A percentile compares a stretch with the other conserved stretches of the same genome.
These are phyloP conservation scores for Talaromyces islandicus DNA, from an alignment of 2,329 filamentous ascomycete genomes.

Conservation along the genomic window DNA sequence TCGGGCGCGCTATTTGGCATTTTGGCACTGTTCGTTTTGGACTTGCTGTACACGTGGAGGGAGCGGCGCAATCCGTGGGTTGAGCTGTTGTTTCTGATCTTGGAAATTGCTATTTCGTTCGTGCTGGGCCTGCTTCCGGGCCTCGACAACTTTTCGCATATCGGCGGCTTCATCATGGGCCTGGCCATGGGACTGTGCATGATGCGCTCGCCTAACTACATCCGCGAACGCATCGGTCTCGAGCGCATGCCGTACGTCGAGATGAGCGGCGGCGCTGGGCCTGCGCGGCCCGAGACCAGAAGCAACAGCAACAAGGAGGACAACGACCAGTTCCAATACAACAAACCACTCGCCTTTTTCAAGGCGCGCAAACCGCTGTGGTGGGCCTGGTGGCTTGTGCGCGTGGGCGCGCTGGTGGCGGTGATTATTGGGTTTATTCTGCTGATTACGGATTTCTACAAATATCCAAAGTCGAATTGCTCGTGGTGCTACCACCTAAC, in stretches of 20 bases:
- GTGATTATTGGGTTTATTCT: slow-evolving; percentile 81
- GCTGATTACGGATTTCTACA: slow-evolving; percentile 86
- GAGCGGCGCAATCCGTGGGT: slow-evolving; percentile 69
- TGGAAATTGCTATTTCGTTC: slow-evolving; percentile 86
- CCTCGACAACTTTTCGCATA: slow-evolving; percentile 95
- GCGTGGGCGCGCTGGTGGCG: slow-evolving; percentile 70
- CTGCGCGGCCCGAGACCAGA: slow-evolving; percentile 15
- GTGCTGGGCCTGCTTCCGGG: slow-evolving; percentile 86
- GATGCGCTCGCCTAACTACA: slow-evolving; percentile 76
- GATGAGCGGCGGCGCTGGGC: slow-evolving; percentile 49
- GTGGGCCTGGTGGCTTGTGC: slow-evolving; percentile 96
- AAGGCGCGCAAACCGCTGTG: slow-evolving; percentile 86
- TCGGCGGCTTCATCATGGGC: slow-evolving; percentile 92
- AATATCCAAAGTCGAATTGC: slow-evolving; percentile 63
- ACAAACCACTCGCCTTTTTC: slow-evolving; percentile 66
- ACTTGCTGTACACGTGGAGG: slow-evolving; percentile 88
- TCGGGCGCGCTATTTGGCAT: slow-evolving; percentile 90
- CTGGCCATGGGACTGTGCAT: slow-evolving; percentile 80
- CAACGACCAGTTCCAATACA: slow-evolving; percentile 34
- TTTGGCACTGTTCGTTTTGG: slow-evolving; percentile 78
- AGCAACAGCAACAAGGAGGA: slow-evolving; percentile 29
- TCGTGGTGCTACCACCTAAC: slow-evolving; percentile 93
- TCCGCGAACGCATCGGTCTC: slow-evolving; percentile 67
- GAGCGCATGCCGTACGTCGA: slow-evolving; percentile 65
- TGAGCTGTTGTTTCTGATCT: slow-evolving; percentile 78